These are phyloP conservation scores for Babesia divergens DNA, from an alignment of 169 alveolate genomes.

Conservation along the genomic window DNA sequence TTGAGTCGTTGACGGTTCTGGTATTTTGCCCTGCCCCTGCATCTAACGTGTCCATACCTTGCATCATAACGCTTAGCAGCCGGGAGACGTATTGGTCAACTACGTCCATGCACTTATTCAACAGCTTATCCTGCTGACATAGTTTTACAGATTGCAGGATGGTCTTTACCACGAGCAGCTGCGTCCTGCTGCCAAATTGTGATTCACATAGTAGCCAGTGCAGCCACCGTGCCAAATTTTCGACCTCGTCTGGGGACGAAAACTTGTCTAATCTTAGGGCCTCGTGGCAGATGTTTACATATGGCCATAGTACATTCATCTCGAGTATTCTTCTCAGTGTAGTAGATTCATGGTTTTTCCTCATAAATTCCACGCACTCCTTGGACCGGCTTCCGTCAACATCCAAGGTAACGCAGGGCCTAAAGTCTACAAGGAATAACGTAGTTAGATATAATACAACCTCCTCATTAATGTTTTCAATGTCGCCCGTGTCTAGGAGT, in stretches of 20 bases:
- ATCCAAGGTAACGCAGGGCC: background rate
- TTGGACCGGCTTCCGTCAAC: background rate
- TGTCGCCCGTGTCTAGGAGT: background rate
- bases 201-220: constrained; percentile 10
- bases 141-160: background rate
- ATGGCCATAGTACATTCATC: constrained; percentile 8
- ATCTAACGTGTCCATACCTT: background rate
- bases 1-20: background rate
- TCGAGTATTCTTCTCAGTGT: background rate
- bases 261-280: background rate
- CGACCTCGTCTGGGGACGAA: background rate
- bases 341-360: background rate
- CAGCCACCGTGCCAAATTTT: constrained; percentile 14
- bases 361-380: background rate
- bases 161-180: background rate
- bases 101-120: background rate
- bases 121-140: background rate
- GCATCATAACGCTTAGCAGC: background rate
- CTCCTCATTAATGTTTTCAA: background rate
- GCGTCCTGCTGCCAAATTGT: constrained; percentile 2
- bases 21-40: background rate
- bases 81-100: background rate
- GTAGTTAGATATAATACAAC: background rate
- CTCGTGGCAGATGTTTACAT: constrained; percentile 14
- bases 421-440: constrained; percentile 8